Evolutionary conservation across 2,329 filamentous ascomycete genomes (phyloP), one percentile per base, ranked within the genome.

Genomic region (Stachybotrys elegans): DNA sequence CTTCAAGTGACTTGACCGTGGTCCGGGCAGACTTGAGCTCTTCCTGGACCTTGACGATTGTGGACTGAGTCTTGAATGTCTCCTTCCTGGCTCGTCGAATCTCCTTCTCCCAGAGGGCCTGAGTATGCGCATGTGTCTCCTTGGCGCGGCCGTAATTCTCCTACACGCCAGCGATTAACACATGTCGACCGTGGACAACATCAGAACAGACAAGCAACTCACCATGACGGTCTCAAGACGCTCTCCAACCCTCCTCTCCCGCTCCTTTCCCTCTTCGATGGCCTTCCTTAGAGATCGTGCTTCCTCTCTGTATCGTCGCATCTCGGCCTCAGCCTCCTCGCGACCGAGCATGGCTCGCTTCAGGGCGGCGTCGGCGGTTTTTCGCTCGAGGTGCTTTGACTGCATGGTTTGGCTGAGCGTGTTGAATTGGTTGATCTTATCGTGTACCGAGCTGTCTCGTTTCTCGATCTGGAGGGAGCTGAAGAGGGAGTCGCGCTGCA

Each of bases 381-480:
- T 83, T 54, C 80, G 75, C 60, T 84, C 81, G 43, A 82, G 67
- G 39, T 80, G 74, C 55, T 79, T 81, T 25, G 76, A 75, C 61
- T 77, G 71, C 51, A 73, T 66, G 45, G 83, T 76, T 36, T 88
- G 71, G 45, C 76, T 76, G 27, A 88, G 71, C 45, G 73, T 78
- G 67, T 88, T 86, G 64, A 88, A 88, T 62, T 86, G 84, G 57
- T 79, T 81, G 49, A 87, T 84, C 57, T 82, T 80, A 48, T 84
- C 79, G 53, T 81, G 72, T 6, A 86, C 81, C 19, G 79, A 78
- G 54, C 77, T 80, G 48, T 81, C 78, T 50, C 79, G 73, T 45
- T 65, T 64, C 45, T 66, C 68, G 56, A 48, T 58, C 50, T 59
- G 63, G 36, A 54, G 55, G 31, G 67, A 58, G 21, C 64, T 57